These are phyloP conservation scores for Fusarium sp. DNA, from an alignment of 2,329 filamentous ascomycete species.

Conservation along the genomic window DNA sequence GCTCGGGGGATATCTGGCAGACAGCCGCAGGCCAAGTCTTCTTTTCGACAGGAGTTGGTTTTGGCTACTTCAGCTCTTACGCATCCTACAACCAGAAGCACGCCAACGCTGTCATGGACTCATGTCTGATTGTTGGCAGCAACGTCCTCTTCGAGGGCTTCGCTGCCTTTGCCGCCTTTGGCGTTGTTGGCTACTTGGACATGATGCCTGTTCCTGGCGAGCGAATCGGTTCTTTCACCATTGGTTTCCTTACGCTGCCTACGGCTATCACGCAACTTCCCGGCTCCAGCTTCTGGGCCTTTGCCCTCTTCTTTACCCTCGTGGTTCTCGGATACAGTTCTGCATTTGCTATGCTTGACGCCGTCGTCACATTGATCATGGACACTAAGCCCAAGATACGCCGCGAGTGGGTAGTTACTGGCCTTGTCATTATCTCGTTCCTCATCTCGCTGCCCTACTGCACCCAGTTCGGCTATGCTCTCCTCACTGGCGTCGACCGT, in stretches of 20 bases:
- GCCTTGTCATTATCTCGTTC: conserved; percentile 61
- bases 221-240: conserved; percentile 63
- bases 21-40: conserved; percentile 70
- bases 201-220: conserved; percentile 52
- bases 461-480: conserved; percentile 67
- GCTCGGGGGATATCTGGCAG: conserved; percentile 65
- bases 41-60: conserved; percentile 68
- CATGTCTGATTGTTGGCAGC: conserved; percentile 64
- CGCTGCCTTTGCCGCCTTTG: conserved; percentile 61
- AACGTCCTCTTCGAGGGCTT: conserved; percentile 69
- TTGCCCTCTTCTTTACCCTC: conserved; percentile 68
- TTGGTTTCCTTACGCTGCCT: conserved; percentile 68
- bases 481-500: conserved; percentile 64
- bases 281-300: conserved; percentile 66
- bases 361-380: conserved; percentile 63
- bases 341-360: conserved; percentile 69
- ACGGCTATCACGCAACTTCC: conserved; percentile 67
- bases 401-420: conserved; percentile 61
- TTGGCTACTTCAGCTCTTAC: conserved; percentile 69
- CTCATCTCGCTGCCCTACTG: conserved; percentile 66
- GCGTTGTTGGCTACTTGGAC: conserved; percentile 62
- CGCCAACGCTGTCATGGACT: conserved; percentile 69
- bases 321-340: conserved; percentile 68
- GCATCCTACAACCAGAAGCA: conserved; percentile 68
- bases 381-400: conserved; percentile 57